A percentile compares a stretch with the other conserved stretches of the same genome.
These are phyloP conservation scores for Adenanthera pavonina DNA, from an alignment of 306 rosid genomes.

Conservation along the genomic window DNA sequence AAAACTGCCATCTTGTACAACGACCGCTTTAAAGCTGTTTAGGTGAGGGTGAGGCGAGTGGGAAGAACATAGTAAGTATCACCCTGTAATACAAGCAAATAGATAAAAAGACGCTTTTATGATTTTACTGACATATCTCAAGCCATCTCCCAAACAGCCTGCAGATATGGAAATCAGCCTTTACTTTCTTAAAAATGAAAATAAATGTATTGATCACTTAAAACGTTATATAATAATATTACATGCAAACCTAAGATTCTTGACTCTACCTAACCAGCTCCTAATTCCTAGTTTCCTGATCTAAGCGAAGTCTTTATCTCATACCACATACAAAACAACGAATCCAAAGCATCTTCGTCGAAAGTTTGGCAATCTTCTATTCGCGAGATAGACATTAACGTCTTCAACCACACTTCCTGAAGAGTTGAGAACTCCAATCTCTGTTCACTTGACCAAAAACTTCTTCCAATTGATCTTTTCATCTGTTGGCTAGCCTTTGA, in stretches of 20 bases:
- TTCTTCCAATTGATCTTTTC: slow-evolving; percentile 66
- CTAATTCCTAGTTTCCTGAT: slow-evolving; percentile 43
- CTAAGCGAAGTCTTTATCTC: slow-evolving; percentile 66
- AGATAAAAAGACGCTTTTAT: not conserved
- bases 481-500: slow-evolving; percentile 74
- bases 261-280: not conserved
- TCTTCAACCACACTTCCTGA: slow-evolving; percentile 88
- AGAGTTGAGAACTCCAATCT: slow-evolving; percentile 89
- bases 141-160: not conserved
- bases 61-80: too few species aligned
- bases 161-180: not conserved
- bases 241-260: slow-evolving; percentile 27
- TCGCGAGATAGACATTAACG: slow-evolving; percentile 58
- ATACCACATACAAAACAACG: slow-evolving; percentile 74
- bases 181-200: slow-evolving; percentile 12
- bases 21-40: too few species aligned
- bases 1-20: too few species aligned
- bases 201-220: not conserved
- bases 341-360: slow-evolving; percentile 68
- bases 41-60: too few species aligned
- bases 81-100: not conserved
- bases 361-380: slow-evolving; percentile 41
- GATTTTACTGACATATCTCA: not conserved
- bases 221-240: not conserved
- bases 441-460: slow-evolving; percentile 72